phyloP scores from a whole-genome alignment of 2,329 filamentous ascomycete genomes.

The Phoma sp. region DNA sequence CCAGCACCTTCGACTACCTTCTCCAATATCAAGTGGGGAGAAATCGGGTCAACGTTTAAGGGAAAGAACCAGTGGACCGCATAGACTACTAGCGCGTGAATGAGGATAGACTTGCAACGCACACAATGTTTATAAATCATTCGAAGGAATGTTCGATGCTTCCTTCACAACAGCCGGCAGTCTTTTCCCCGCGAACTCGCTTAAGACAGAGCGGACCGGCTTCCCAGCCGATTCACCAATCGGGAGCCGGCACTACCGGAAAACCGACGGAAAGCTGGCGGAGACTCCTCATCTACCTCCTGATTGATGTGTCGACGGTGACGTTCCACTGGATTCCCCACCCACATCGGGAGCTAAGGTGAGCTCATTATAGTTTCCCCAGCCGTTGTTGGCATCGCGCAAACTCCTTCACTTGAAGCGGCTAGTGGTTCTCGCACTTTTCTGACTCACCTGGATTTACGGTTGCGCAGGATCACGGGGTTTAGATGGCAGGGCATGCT shows the following conservation, averaged over 20 bases:
- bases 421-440: not conserved
- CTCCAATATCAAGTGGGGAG: conserved; percentile 66
- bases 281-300: not conserved
- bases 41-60: conserved; percentile 62
- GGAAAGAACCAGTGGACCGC: conserved; percentile 29
- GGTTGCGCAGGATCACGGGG: not conserved
- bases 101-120: not conserved
- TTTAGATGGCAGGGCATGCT: not conserved
- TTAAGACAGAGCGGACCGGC: not conserved
- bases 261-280: not conserved
- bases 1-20: conserved; percentile 61
- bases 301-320: not conserved
- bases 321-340: not conserved
- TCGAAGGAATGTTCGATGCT: not conserved
- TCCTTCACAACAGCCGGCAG: not conserved
- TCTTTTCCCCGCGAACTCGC: not conserved
- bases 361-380: not conserved
- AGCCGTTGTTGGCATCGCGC: conserved; percentile 1
- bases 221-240: not conserved
- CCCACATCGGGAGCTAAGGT: not conserved
- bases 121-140: not conserved
- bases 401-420: not conserved
- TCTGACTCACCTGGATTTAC: not conserved
- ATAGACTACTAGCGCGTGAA: conserved; percentile 5
- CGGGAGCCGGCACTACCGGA: not conserved